phyloP scores from a whole-genome alignment of 2,329 filamentous ascomycete genomes.

The Orbilia javanica region DNA sequence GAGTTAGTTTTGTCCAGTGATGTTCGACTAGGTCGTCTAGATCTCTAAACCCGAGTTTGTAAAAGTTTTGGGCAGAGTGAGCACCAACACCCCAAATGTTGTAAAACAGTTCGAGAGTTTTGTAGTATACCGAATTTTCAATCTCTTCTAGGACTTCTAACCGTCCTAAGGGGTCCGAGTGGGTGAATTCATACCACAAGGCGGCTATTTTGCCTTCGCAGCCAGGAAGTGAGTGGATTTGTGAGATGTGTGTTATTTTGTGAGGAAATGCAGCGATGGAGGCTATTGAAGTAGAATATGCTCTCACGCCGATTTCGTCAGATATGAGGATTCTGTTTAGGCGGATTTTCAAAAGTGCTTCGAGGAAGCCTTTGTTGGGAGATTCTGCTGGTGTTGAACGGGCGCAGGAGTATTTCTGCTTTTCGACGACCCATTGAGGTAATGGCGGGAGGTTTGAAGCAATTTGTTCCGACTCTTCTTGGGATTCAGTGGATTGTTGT shows the following conservation, averaged over 20 bases:
- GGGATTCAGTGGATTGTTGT: constrained; percentile 81
- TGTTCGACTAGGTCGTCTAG: constrained; percentile 87
- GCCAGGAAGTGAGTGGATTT: constrained; percentile 75
- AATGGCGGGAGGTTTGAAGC: constrained; percentile 77
- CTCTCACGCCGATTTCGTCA: constrained; percentile 83
- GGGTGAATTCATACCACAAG: constrained; percentile 81
- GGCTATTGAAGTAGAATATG: constrained; percentile 89
- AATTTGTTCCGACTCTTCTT: constrained; percentile 73
- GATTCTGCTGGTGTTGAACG: constrained; percentile 76
- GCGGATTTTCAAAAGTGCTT: constrained; percentile 79
- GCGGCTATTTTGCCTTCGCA: constrained; percentile 83
- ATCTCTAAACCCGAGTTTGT: constrained; percentile 81
- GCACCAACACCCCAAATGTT: constrained; percentile 93
- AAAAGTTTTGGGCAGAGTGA: constrained; percentile 83
- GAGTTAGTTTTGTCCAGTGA: constrained; percentile 79
- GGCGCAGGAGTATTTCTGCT: constrained; percentile 78
- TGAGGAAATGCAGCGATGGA: constrained; percentile 83
- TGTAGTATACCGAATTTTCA: constrained; percentile 74
- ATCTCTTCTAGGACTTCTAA: constrained; percentile 75
- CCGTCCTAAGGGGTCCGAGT: constrained; percentile 65
- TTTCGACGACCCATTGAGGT: constrained; percentile 68
- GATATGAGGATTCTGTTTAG: constrained; percentile 77
- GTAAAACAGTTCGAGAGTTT: constrained; percentile 78
- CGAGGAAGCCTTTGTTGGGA: constrained; percentile 78
- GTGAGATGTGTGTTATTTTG: constrained; percentile 66